Evolutionary conservation across 176 grass and related monocot genomes (phyloP).

Genomic region (Pontederia crassipes): DNA sequence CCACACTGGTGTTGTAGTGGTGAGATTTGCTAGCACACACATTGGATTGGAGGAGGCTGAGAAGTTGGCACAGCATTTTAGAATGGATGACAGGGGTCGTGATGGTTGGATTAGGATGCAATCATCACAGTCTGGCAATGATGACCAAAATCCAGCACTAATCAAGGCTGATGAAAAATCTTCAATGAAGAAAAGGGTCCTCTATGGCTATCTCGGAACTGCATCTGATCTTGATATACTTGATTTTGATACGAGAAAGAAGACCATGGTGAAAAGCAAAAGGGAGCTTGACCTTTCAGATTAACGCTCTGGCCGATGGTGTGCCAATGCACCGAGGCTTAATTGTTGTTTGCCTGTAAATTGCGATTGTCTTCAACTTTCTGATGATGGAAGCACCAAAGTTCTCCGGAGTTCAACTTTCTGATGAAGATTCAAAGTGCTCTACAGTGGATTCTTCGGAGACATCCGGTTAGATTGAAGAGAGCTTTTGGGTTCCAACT

Average conservation of each 20-base stretch:
- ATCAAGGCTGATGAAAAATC: slow-evolving; percentile 56
- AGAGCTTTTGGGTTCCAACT: too few relatives aligned
- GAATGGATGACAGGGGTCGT: slow-evolving; percentile 63
- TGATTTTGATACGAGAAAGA: slow-evolving; percentile 74
- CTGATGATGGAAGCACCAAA: too few relatives aligned
- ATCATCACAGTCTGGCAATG: slow-evolving; percentile 32
- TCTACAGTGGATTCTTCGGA: too few relatives aligned
- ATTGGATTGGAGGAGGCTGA: slow-evolving; percentile 83
- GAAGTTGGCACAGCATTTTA: slow-evolving; percentile 52
- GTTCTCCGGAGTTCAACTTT: too few relatives aligned
- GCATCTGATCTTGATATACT: slow-evolving; percentile 61
- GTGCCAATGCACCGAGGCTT: neutral
- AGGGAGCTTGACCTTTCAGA: slow-evolving; percentile 71
- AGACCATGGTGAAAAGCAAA: slow-evolving; percentile 65
- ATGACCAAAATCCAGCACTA: slow-evolving; percentile 66
- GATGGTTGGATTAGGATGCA: slow-evolving; percentile 50
- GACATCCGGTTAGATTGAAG: too few relatives aligned
- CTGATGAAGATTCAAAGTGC: too few relatives aligned
- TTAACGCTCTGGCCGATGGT: slow-evolving; percentile 18
- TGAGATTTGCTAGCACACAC: slow-evolving; percentile 67
- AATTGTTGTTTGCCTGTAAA: slow-evolving; percentile 5
- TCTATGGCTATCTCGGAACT: slow-evolving; percentile 79
- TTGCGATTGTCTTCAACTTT: slow-evolving; percentile 7
- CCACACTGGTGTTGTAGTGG: slow-evolving; percentile 61
- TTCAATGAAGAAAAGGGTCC: slow-evolving; percentile 68